phyloP scores from a whole-genome alignment of 2,329 filamentous ascomycete species.

The Calonectria pteridis region DNA sequence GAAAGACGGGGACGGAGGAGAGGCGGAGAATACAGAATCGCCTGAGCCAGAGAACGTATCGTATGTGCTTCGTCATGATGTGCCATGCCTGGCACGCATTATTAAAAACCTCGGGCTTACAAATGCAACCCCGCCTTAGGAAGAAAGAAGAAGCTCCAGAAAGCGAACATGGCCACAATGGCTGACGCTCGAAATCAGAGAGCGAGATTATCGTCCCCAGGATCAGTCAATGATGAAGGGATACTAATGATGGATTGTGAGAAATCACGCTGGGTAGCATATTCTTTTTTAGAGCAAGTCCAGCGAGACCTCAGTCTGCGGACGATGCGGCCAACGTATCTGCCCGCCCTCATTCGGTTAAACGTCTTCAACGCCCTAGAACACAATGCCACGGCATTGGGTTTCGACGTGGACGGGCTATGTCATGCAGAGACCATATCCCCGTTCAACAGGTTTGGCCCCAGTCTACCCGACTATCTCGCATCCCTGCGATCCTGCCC shows the following conservation, averaged over 20 bases:
- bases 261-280: background rate
- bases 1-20: conserved; percentile 13
- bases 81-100: background rate
- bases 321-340: background rate
- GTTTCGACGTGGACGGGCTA: background rate
- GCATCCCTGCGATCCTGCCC: background rate
- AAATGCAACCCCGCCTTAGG: background rate
- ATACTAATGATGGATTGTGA: background rate
- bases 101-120: background rate
- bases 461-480: background rate
- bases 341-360: conserved; percentile 20
- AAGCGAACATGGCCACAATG: background rate
- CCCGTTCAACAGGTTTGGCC: conserved; percentile 3
- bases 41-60: conserved; percentile 25
- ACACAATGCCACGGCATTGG: conserved; percentile 4
- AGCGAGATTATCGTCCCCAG: background rate
- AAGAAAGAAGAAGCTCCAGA: conserved; percentile 12
- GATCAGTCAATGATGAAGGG: background rate
- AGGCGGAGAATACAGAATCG: conserved; percentile 27
- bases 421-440: background rate
- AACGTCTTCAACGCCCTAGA: conserved; percentile 24
- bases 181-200: too few relatives aligned
- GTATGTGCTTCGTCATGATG: conserved; percentile 15
- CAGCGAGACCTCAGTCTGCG: conserved; percentile 3
- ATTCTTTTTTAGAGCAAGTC: background rate